phyloP scores from a whole-genome alignment of 2,329 filamentous ascomycete genomes.

The Grosmannia clavigera region DNA sequence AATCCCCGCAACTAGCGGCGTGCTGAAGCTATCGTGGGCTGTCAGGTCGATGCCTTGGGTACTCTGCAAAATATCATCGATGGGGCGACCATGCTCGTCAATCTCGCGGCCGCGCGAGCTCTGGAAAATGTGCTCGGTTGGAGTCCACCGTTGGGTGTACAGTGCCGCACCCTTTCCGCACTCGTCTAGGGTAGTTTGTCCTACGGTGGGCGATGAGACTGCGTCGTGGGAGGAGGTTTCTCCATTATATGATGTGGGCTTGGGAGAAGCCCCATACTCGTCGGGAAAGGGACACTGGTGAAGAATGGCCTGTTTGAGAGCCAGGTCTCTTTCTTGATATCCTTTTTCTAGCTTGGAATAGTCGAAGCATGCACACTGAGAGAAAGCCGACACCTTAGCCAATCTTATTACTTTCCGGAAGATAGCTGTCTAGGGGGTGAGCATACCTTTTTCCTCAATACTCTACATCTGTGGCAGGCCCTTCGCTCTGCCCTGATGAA shows the following conservation, averaged over 20 bases:
- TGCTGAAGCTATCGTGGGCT: not conserved
- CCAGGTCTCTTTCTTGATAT: slow-evolving; percentile 3
- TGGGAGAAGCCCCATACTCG: not conserved
- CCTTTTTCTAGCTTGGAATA: slow-evolving; percentile 6
- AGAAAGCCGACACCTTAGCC: not conserved
- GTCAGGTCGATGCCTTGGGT: not conserved
- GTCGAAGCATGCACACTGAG: slow-evolving; percentile 12
- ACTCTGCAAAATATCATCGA: not conserved
- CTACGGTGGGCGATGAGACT: no score
- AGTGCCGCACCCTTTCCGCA: not conserved
- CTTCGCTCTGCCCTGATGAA: slow-evolving; percentile 6
- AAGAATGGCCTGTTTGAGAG: slow-evolving; percentile 2
- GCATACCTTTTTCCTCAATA: slow-evolving; percentile 5
- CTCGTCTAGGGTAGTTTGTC: not conserved
- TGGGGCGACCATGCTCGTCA: slow-evolving; percentile 1
- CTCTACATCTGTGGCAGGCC: slow-evolving; percentile 10
- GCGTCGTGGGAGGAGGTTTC: no score
- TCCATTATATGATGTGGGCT: not conserved
- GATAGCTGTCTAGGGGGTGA: not conserved
- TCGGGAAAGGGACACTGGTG: not conserved
- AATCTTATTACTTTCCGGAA: not conserved
- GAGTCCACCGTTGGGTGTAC: not conserved
- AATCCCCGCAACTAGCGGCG: not conserved
- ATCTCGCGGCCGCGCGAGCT: not conserved
- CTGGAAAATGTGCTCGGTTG: not conserved